phyloP scores from a whole-genome alignment of 495 filamentous ascomycete genomes.

The Podospora anserina region DNA sequence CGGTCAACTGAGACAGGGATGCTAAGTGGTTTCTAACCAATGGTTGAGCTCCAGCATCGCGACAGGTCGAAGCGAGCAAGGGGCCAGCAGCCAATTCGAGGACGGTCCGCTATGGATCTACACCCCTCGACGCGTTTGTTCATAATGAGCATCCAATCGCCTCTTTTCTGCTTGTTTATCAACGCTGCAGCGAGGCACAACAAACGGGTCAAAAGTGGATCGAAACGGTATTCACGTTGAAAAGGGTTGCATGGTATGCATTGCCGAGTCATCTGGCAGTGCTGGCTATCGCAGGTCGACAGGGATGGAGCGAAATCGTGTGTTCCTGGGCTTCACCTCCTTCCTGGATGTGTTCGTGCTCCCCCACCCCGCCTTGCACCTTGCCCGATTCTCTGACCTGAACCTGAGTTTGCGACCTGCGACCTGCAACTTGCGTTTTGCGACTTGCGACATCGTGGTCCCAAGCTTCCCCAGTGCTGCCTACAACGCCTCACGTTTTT shows the following conservation, averaged over 20 bases:
- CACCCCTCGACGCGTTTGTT: slow-evolving; percentile 28
- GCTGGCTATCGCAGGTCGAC: slow-evolving; percentile 7
- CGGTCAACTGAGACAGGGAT: slow-evolving; percentile 33
- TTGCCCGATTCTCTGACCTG: slow-evolving; percentile 16
- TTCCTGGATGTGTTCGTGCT: slow-evolving; percentile 1
- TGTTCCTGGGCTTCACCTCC: slow-evolving; percentile 10
- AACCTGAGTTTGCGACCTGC: neutral
- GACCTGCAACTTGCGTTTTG: slow-evolving; percentile 2
- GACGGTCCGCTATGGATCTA: slow-evolving; percentile 27
- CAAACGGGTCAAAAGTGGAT: slow-evolving; percentile 10
- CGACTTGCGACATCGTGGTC: slow-evolving; percentile 8
- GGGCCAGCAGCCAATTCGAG: slow-evolving; percentile 19
- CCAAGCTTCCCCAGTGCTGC: slow-evolving; percentile 13
- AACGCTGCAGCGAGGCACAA: slow-evolving; percentile 14
- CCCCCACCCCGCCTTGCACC: slow-evolving; percentile 12
- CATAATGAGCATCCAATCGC: slow-evolving; percentile 23
- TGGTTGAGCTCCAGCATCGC: slow-evolving; percentile 28
- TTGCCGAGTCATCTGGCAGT: slow-evolving; percentile 12
- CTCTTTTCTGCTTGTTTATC: slow-evolving; percentile 12
- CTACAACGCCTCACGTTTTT: slow-evolving; percentile 22
- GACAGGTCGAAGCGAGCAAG: slow-evolving; percentile 24
- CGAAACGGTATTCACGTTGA: slow-evolving; percentile 7
- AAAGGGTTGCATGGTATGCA: slow-evolving; percentile 4
- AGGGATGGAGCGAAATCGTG: slow-evolving; percentile 13
- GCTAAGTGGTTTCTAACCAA: slow-evolving; percentile 37